These are phyloP conservation scores for Madurella fahalii DNA, from an alignment of 2,329 filamentous ascomycete species.

Conservation along the genomic window DNA sequence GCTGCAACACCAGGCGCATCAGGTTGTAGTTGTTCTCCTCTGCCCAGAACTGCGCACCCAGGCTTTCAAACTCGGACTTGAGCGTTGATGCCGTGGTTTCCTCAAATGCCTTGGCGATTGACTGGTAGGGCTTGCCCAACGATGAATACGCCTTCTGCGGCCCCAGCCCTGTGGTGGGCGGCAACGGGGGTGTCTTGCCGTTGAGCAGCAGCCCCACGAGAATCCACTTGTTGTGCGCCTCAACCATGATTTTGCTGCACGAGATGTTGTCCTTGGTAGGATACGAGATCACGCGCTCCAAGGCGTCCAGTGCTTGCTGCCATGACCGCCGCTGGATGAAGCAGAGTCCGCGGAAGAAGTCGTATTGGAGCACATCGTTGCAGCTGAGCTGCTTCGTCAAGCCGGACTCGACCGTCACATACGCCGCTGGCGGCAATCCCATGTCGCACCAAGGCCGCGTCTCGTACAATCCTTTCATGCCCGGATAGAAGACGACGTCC, in stretches of 20 bases:
- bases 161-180: slow-evolving; percentile 50
- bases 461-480: slow-evolving; percentile 35
- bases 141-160: slow-evolving; percentile 55
- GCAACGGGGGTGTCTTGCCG: slow-evolving; percentile 55
- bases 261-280: slow-evolving; percentile 56
- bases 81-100: slow-evolving; percentile 43
- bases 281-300: slow-evolving; percentile 63
- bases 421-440: slow-evolving; percentile 46
- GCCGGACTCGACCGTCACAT: slow-evolving; percentile 55
- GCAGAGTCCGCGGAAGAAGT: slow-evolving; percentile 59
- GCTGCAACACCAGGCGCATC: slow-evolving; percentile 62
- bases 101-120: slow-evolving; percentile 66
- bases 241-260: slow-evolving; percentile 73
- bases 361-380: slow-evolving; percentile 61
- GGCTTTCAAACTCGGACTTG: slow-evolving; percentile 56
- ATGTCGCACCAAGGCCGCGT: slow-evolving; percentile 43
- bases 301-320: slow-evolving; percentile 56
- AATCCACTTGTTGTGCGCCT: slow-evolving; percentile 90
- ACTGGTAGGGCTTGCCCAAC: slow-evolving; percentile 65
- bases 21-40: slow-evolving; percentile 71
- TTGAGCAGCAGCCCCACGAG: slow-evolving; percentile 68
- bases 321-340: slow-evolving; percentile 60
- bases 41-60: slow-evolving; percentile 54
- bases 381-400: slow-evolving; percentile 53
- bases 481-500: slow-evolving; percentile 62